A percentile compares a stretch with the other conserved stretches of the same genome.
Evolutionary conservation across 2,329 filamentous ascomycete species (phyloP).

Genomic region (Neurospora sp.): DNA sequence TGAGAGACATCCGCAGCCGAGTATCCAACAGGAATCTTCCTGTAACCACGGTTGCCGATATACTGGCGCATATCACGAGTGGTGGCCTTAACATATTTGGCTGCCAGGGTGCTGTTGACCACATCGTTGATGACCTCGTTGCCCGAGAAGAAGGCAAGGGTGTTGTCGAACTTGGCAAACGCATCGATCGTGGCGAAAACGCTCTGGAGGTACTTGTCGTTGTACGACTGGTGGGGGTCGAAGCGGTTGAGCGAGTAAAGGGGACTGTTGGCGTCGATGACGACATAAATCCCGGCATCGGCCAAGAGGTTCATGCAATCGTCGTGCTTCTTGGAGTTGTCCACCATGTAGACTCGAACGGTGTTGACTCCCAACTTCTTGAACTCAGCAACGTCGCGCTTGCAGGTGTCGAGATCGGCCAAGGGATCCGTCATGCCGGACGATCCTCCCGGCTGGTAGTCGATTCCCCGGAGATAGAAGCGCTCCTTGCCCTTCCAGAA

Average conservation of each 20-base stretch:
- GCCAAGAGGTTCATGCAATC: constrained; percentile 74
- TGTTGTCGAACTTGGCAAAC: constrained; percentile 77
- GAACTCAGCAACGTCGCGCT: constrained; percentile 73
- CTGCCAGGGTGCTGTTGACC: constrained; percentile 50
- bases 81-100: constrained; percentile 68
- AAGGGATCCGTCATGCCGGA: constrained; percentile 59
- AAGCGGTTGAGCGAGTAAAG: constrained; percentile 78
- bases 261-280: constrained; percentile 84
- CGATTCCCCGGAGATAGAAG: constrained; percentile 51
- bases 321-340: constrained; percentile 75
- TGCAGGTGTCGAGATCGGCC: constrained; percentile 58
- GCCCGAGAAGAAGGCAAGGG: constrained; percentile 74
- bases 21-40: constrained; percentile 65
- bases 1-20: constrained; percentile 69
- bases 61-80: constrained; percentile 69
- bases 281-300: constrained; percentile 83
- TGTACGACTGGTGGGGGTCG: constrained; percentile 69
- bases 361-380: constrained; percentile 82
- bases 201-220: constrained; percentile 70
- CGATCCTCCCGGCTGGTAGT: constrained; percentile 54
- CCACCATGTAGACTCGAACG: constrained; percentile 83
- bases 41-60: constrained; percentile 50
- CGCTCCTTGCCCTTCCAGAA: constrained; percentile 44
- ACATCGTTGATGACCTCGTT: constrained; percentile 71
- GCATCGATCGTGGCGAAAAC: constrained; percentile 82